Percentiles rank a stretch among this genome's conserved stretches.
These are phyloP conservation scores for Lactarius vividus DNA, from an alignment of 768 basidiomycete species.

Conservation along the genomic window DNA sequence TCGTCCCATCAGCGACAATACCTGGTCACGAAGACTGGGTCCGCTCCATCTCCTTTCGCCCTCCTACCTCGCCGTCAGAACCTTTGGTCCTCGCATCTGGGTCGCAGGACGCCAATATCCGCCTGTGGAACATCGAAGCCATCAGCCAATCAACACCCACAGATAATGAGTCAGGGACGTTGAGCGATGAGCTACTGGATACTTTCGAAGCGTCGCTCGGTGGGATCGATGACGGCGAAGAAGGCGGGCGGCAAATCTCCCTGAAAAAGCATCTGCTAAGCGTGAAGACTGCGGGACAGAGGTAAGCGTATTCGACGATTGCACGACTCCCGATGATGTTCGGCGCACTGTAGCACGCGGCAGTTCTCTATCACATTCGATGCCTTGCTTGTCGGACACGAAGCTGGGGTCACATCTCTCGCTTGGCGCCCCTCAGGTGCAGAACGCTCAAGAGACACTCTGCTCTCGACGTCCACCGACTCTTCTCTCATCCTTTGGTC, in stretches of 20 bases:
- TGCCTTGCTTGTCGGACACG: constrained; percentile 93
- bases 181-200: constrained; percentile 78
- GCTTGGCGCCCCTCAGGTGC: constrained; percentile 61
- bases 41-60: constrained; percentile 68
- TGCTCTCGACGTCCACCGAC: constrained; percentile 93
- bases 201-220: constrained; percentile 82
- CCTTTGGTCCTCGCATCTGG: constrained; percentile 83
- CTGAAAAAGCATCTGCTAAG: constrained; percentile 80
- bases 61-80: constrained; percentile 35
- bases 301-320: constrained; percentile 21
- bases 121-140: constrained; percentile 83
- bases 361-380: constrained; percentile 87
- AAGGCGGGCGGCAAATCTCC: constrained; percentile 83
- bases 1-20: constrained; percentile 55
- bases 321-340: constrained; percentile 2
- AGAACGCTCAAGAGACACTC: constrained; percentile 40
- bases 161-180: constrained; percentile 27
- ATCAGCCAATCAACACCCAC: constrained; percentile 35
- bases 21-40: constrained; percentile 98
- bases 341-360: constrained; percentile 34
- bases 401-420: constrained; percentile 87
- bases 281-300: constrained; percentile 51
- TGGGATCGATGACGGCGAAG: constrained; percentile 67
- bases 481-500: constrained; percentile 96
- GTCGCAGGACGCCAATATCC: constrained; percentile 91